These are phyloP conservation scores for Choanephora cucurbitarum DNA, from an alignment of 371 early-diverging fungal genomes.

Conservation along the genomic window DNA sequence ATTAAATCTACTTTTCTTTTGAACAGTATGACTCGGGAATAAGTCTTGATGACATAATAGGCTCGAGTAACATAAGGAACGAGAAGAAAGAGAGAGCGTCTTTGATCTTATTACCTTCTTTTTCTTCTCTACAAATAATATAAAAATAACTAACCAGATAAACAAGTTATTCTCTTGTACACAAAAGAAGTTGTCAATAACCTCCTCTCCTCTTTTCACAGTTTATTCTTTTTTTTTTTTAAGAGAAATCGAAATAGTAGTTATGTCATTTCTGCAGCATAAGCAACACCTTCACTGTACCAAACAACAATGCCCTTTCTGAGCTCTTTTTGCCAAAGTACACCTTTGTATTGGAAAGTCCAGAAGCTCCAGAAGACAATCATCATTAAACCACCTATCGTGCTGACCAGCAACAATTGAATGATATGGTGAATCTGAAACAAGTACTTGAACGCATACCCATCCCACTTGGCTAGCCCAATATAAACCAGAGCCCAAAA, in stretches of 20 bases:
- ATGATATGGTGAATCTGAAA: constrained; percentile 40
- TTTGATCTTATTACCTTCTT: too few relatives aligned
- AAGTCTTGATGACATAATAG: too few relatives aligned
- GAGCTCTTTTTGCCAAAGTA: constrained; percentile 63
- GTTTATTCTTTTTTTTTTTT: not conserved
- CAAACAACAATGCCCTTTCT: constrained; percentile 67
- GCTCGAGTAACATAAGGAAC: too few relatives aligned
- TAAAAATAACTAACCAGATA: too few relatives aligned
- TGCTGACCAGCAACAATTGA: constrained; percentile 51
- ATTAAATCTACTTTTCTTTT: too few relatives aligned
- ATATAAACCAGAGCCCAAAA: constrained; percentile 63
- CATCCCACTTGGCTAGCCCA: constrained; percentile 47
- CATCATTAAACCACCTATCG: constrained; percentile 57
- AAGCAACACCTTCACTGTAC: constrained; percentile 52
- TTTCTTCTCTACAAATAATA: too few relatives aligned
- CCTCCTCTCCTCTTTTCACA: not conserved
- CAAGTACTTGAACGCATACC: constrained; percentile 46
- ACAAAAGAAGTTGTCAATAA: too few relatives aligned
- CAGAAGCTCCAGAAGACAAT: constrained; percentile 69
- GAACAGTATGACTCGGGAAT: too few relatives aligned
- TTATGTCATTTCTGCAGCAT: constrained; percentile 46
- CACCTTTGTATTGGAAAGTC: constrained; percentile 69
- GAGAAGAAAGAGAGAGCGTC: too few relatives aligned
- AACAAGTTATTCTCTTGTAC: too few relatives aligned
- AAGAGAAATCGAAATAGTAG: too few relatives aligned